phyloP scores from a whole-genome alignment of 257 asterid species.

The Osmanthus fragrans region DNA sequence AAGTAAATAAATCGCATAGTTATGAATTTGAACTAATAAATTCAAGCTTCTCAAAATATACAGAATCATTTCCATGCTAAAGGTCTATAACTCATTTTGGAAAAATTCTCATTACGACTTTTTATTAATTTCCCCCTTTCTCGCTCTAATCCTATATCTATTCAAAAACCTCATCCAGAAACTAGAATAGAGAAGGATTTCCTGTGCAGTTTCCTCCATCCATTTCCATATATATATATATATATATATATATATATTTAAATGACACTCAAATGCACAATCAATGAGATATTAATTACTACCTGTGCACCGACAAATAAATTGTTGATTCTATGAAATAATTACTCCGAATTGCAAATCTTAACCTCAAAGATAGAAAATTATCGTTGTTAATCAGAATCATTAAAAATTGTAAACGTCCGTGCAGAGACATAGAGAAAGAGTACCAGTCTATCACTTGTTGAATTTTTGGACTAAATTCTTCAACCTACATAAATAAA shows the following conservation, averaged over 20 bases:
- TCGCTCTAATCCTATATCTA: background rate
- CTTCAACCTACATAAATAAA: conserved; percentile 51
- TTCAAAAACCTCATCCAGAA: background rate
- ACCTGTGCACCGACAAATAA: background rate
- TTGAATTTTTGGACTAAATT: conserved; percentile 66
- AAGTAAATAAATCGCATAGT: background rate
- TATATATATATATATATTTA: too few species aligned
- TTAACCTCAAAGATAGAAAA: background rate
- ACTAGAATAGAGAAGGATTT: background rate
- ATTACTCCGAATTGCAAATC: background rate
- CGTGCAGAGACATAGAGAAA: background rate
- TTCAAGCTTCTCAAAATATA: background rate
- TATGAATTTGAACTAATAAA: background rate
- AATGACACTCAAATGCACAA: background rate
- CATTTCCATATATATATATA: too few species aligned
- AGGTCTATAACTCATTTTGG: background rate
- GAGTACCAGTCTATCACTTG: conserved; percentile 62
- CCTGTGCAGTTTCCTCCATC: background rate
- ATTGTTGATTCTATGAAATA: background rate
- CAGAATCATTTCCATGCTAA: background rate
- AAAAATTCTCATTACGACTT: background rate
- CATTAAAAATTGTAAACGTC: background rate
- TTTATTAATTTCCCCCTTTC: background rate
- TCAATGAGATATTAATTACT: background rate
- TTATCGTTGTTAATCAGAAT: background rate